Percentiles rank a stretch among this genome's conserved stretches.
phyloP scores from a whole-genome alignment of 345 rosid genomes.

The Anastatica hierochuntica region DNA sequence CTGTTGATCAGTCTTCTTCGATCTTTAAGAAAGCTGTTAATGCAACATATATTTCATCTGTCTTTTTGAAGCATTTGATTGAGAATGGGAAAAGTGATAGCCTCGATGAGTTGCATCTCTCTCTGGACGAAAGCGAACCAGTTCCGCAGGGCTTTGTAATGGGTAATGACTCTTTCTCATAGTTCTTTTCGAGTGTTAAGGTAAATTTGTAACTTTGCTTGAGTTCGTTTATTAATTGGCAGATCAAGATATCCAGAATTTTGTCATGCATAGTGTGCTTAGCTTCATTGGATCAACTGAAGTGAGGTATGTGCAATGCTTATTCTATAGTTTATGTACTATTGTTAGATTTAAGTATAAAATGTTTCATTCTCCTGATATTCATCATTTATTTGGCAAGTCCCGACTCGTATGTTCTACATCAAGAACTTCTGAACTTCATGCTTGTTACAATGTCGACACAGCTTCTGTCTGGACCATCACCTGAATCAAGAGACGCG shows the following conservation, averaged over 20 bases:
- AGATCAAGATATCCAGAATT: conserved; percentile 67
- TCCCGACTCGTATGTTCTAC: conserved; percentile 57
- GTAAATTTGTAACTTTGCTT: neutral
- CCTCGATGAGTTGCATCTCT: conserved; percentile 47
- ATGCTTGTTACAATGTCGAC: conserved; percentile 81
- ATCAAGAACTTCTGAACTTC: conserved; percentile 92
- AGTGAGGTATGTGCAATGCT: conserved; percentile 52
- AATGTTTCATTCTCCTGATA: conserved; percentile 22
- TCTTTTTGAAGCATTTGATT: conserved; percentile 65
- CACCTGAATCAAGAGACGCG: conserved; percentile 61
- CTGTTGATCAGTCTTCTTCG: conserved; percentile 34
- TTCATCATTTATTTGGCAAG: conserved; percentile 43
- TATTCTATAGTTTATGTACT: neutral
- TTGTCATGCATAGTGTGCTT: conserved; percentile 70
- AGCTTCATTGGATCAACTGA: conserved; percentile 62
- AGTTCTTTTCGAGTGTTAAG: neutral
- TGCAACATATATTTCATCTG: conserved; percentile 65
- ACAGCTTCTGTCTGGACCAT: conserved; percentile 71
- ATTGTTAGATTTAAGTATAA: conserved; percentile 1
- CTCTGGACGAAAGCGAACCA: conserved; percentile 59
- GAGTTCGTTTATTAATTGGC: conserved; percentile 31
- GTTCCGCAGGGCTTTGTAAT: conserved; percentile 38
- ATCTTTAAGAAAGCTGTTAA: conserved; percentile 58
- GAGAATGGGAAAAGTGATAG: conserved; percentile 51
- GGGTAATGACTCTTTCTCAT: conserved; percentile 37